phyloP scores from a whole-genome alignment of 495 filamentous ascomycete species.

The Daldinia childiae region DNA sequence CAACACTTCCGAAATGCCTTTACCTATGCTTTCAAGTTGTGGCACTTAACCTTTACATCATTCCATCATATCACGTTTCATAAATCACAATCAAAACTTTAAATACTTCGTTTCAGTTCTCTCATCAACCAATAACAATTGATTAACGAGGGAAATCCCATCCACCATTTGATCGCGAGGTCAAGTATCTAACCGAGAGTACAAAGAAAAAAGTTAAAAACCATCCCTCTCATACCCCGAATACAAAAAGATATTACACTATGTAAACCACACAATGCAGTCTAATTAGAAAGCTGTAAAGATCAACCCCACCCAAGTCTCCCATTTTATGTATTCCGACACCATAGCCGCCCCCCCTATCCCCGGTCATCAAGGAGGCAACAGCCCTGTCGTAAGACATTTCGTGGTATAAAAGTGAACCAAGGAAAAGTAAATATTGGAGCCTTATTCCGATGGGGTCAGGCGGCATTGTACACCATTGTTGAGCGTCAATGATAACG shows the following conservation, averaged over 20 bases:
- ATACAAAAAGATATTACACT: slow-evolving; percentile 20
- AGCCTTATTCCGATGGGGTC: slow-evolving; percentile 16
- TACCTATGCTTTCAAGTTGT: not conserved
- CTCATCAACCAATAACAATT: slow-evolving; percentile 2
- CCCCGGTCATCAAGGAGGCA: slow-evolving; percentile 25
- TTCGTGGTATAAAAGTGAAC: slow-evolving; percentile 26
- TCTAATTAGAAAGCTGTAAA: slow-evolving; percentile 16
- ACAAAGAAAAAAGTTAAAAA: slow-evolving; percentile 19
- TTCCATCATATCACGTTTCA: not conserved
- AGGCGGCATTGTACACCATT: slow-evolving; percentile 40
- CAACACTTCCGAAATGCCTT: not conserved
- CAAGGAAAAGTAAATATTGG: slow-evolving; percentile 5
- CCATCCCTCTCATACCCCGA: slow-evolving; percentile 19
- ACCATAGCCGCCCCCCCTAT: slow-evolving; percentile 20
- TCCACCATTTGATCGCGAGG: slow-evolving; percentile 40
- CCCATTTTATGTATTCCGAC: slow-evolving; percentile 29
- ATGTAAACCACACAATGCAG: slow-evolving; percentile 1
- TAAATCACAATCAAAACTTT: not conserved
- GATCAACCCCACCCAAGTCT: slow-evolving; percentile 11
- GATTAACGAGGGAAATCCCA: slow-evolving; percentile 12
- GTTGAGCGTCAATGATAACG: slow-evolving; percentile 42
- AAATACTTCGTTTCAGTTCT: not conserved
- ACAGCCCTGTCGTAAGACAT: slow-evolving; percentile 20
- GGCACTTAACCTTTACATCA: not conserved
- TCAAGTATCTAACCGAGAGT: slow-evolving; percentile 37